Conservation (phyloP, 306 rosid genomes). For the Cucurbita moschata region DNA sequence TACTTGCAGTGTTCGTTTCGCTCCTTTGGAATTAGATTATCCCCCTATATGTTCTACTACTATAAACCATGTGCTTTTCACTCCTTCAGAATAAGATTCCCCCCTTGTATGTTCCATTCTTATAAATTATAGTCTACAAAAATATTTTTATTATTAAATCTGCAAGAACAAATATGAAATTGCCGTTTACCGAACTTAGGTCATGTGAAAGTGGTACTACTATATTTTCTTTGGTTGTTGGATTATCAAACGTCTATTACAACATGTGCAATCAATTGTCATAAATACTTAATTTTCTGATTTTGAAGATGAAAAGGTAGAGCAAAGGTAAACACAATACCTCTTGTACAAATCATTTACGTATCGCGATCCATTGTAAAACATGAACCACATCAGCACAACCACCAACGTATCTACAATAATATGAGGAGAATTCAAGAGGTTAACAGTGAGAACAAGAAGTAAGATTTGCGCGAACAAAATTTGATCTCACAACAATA, state of each 20-base stretch:
- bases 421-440: slow-evolving; percentile 27
- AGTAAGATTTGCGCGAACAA: background rate
- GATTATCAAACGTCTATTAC: background rate
- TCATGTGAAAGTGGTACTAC: background rate
- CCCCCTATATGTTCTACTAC: background rate
- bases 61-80: background rate
- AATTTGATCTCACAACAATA: background rate
- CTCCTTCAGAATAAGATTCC: background rate
- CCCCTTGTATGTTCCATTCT: background rate
- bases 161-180: background rate
- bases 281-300: background rate
- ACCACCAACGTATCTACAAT: slow-evolving; percentile 48
- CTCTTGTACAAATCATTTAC: slow-evolving; percentile 40
- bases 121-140: background rate
- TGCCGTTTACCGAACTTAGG: background rate
- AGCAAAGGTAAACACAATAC: slow-evolving; percentile 15
- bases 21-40: background rate
- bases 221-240: background rate
- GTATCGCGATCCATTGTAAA: slow-evolving; percentile 37
- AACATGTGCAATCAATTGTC: background rate
- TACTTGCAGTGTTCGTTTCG: background rate
- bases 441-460: slow-evolving; percentile 6
- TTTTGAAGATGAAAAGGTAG: background rate
- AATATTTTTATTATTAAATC: background rate
- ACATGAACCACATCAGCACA: slow-evolving; percentile 62